Percentiles rank a stretch among this genome's conserved stretches.
phyloP scores from a whole-genome alignment of 495 filamentous ascomycete species.

The Ascodesmis nigricans region DNA sequence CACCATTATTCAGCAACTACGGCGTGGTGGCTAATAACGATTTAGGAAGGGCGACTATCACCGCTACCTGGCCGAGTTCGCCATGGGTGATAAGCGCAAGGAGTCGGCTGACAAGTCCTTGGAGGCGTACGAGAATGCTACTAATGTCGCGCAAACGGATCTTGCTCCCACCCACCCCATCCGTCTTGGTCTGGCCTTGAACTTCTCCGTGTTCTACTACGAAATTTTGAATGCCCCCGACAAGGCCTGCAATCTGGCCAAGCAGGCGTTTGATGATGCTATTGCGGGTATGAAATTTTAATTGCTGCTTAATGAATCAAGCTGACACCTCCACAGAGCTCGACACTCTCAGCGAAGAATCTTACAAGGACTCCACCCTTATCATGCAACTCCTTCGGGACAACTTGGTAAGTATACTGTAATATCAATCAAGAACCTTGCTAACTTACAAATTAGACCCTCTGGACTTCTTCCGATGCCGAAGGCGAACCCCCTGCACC shows the following conservation, averaged over 20 bases:
- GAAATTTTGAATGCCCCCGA: conserved; percentile 98
- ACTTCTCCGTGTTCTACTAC: conserved; percentile 99
- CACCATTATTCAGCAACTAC: too few relatives aligned
- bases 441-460: too few relatives aligned
- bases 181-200: conserved; percentile 90
- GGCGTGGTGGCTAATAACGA: conserved; percentile 17
- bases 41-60: conserved; percentile 98
- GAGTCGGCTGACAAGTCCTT: conserved; percentile 85
- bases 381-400: conserved; percentile 99
- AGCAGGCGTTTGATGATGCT: conserved; percentile 98
- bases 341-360: conserved; percentile 95
- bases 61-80: conserved; percentile 98
- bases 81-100: conserved; percentile 93
- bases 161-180: conserved; percentile 97
- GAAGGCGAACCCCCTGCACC: conserved; percentile 48
- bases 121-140: conserved; percentile 97
- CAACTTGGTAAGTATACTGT: conserved; percentile 78
- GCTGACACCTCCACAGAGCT: conserved; percentile 41
- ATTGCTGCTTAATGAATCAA: not conserved
- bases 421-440: too few relatives aligned
- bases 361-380: conserved; percentile 98
- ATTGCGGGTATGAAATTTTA: conserved; percentile 55
- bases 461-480: conserved; percentile 98
- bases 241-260: conserved; percentile 96
- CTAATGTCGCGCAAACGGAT: conserved; percentile 93